phyloP scores from a whole-genome alignment of 2,329 filamentous ascomycete genomes.

The Didymella segeticola region DNA sequence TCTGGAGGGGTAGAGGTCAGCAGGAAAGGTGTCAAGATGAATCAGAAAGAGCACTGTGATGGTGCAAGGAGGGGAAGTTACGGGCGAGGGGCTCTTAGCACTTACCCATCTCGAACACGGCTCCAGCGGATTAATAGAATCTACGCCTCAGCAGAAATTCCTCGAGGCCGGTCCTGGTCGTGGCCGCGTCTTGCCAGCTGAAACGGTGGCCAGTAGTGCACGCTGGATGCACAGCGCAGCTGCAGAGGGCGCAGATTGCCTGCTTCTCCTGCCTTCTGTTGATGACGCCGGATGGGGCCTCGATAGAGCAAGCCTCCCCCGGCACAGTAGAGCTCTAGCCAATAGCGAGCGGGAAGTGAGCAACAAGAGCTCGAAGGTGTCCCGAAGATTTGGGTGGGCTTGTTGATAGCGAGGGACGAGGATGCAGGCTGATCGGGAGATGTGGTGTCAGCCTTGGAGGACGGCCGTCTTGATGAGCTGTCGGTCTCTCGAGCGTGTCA shows the following conservation, averaged over 20 bases:
- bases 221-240: conserved; percentile 30
- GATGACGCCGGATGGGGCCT: conserved; percentile 41
- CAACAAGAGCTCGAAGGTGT: conserved; percentile 32
- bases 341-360: conserved; percentile 34
- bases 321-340: conserved; percentile 31
- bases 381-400: conserved; percentile 31
- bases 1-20: conserved; percentile 31
- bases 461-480: neutral
- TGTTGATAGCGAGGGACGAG: conserved; percentile 20
- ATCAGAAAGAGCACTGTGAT: conserved; percentile 32
- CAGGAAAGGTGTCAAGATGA: conserved; percentile 24
- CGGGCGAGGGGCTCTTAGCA: conserved; percentile 28
- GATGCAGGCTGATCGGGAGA: conserved; percentile 16
- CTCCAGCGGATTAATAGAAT: conserved; percentile 31
- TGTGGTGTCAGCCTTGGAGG: conserved; percentile 13
- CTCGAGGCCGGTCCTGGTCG: conserved; percentile 29
- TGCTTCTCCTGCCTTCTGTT: conserved; percentile 41
- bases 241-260: conserved; percentile 42
- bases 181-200: conserved; percentile 37
- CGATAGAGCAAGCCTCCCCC: conserved; percentile 39
- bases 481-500: neutral
- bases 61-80: conserved; percentile 26
- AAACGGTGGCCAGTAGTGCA: conserved; percentile 37
- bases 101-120: conserved; percentile 38
- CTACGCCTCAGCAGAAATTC: conserved; percentile 29